Percentiles rank a stretch among this genome's conserved stretches.
phyloP scores from a whole-genome alignment of 768 basidiomycete species.

The Cystofilobasidium macerans region DNA sequence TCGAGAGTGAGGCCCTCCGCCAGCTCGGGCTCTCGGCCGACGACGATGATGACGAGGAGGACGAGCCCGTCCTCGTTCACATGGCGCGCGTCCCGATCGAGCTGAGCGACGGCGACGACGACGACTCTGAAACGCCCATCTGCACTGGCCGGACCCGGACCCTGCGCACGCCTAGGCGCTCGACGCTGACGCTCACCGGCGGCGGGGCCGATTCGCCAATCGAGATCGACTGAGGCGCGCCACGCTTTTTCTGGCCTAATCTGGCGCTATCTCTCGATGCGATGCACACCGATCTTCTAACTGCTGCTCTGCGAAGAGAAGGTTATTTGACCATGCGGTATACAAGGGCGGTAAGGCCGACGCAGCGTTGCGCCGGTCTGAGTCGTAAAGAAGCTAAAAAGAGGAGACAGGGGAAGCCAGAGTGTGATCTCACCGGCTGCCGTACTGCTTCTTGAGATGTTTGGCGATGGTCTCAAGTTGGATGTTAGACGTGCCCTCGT shows the following conservation, averaged over 20 bases:
- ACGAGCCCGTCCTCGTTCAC: background rate
- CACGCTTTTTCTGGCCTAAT: too few relatives aligned
- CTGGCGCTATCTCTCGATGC: too few relatives aligned
- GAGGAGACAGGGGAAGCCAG: background rate
- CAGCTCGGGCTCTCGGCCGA: background rate
- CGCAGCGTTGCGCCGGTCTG: background rate
- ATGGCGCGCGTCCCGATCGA: background rate
- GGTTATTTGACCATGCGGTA: too few relatives aligned
- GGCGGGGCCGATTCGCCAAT: background rate
- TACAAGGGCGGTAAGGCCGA: too few relatives aligned
- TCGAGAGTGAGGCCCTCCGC: background rate
- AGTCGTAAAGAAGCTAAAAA: background rate
- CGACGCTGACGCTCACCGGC: background rate
- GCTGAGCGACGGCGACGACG: too few relatives aligned
- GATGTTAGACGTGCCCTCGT: constrained; percentile 96
- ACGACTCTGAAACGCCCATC: too few relatives aligned
- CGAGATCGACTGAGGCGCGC: background rate
- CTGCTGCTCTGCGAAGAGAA: too few relatives aligned
- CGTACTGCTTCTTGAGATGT: constrained; percentile 44
- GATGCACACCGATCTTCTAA: too few relatives aligned
- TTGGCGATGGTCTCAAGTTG: constrained; percentile 93
- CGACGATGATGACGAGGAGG: background rate
- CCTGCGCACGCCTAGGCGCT: too few relatives aligned
- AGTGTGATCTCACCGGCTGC: background rate
- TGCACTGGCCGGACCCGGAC: too few relatives aligned